Percentiles rank a stretch among this genome's conserved stretches.
These are phyloP conservation scores for Hypomyces perniciosus DNA, from an alignment of 2,329 filamentous ascomycete genomes.

Conservation along the genomic window DNA sequence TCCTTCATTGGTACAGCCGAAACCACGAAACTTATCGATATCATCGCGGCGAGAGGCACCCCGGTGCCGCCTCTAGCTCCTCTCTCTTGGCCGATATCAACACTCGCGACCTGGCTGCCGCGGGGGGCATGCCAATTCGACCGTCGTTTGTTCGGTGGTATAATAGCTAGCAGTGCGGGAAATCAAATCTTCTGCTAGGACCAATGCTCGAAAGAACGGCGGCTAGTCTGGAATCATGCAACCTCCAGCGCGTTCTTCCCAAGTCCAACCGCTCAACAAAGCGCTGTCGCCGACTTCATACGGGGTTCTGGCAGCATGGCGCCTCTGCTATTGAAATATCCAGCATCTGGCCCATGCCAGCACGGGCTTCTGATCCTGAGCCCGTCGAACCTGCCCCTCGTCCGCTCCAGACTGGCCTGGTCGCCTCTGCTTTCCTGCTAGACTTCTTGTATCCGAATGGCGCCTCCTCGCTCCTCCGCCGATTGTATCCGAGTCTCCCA, in stretches of 20 bases:
- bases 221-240: conserved; percentile 49
- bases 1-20: background rate
- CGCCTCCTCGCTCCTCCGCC: conserved; percentile 37
- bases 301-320: conserved; percentile 50
- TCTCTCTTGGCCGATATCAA: background rate
- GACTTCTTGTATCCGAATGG: conserved; percentile 51
- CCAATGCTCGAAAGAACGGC: conserved; percentile 55
- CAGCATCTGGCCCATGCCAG: conserved; percentile 34
- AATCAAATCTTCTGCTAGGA: conserved; percentile 9
- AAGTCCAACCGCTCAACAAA: conserved; percentile 30
- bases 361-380: conserved; percentile 19
- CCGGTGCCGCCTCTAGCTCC: background rate
- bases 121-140: conserved; percentile 9
- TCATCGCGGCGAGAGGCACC: background rate
- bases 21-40: background rate
- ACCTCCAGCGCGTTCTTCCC: conserved; percentile 46
- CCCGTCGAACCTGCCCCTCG: conserved; percentile 17
- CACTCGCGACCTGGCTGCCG: conserved; percentile 1
- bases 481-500: conserved; percentile 26
- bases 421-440: conserved; percentile 45
- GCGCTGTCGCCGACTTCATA: conserved; percentile 39
- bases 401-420: conserved; percentile 26
- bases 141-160: background rate
- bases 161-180: conserved; percentile 4
- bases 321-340: conserved; percentile 44